Base-by-base conservation (phyloP, 2,329 filamentous ascomycete species). In the Sporothrix brasiliensis region DNA sequence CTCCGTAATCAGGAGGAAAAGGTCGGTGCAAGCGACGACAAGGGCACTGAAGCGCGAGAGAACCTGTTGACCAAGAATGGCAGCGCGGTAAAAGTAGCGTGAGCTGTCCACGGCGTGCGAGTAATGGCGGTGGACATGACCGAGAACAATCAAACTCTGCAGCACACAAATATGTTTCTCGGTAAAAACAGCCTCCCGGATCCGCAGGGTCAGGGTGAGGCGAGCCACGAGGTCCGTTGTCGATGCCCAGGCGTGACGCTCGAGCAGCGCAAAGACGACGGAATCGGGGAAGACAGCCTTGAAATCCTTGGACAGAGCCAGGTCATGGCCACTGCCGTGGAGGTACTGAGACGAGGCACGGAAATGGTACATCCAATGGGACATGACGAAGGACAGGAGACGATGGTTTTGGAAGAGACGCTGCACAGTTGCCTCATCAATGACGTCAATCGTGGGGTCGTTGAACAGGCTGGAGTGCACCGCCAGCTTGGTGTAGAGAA, bases 21-120 rank as follows among this genome's bases (percentile, higher is more conserved):
- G 69, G n/a, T 76, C 76, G 0, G 78, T 77, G 74, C 80, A 82
- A 3, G 77, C 73, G 0, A 79, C 70, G 0, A 81, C 78, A 2
- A 81, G 70, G 1, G 74, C 74, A 68, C 76, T 78, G 21, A 75
- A 78, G 58, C 76, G 75, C 24, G 78, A 79, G 4, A 81, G 68
- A 4, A 81, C 70, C 0, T 70, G 19, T 68, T 77, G 77, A 0
- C 79, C 79, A 0, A 99, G 82, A 6, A 89, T 90, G 71, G 91
- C 89, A 21, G 80, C 80, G 9, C 76, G 76, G 72, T 81, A 81
- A 61, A 80, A 80, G 72, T 76, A 80, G 39, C 76, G 76, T 1
- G 79, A 76, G 3, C 77, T 78, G 13, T 69, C 73, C 1, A 74
- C 69, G 5, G 73, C 65, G 9, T 78, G 76, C 0, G 74, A 75